A percentile compares a stretch with the other conserved stretches of the same genome.
These are phyloP conservation scores for Staphylotrichum longicolle DNA, from an alignment of 495 filamentous ascomycete species.

Conservation along the genomic window DNA sequence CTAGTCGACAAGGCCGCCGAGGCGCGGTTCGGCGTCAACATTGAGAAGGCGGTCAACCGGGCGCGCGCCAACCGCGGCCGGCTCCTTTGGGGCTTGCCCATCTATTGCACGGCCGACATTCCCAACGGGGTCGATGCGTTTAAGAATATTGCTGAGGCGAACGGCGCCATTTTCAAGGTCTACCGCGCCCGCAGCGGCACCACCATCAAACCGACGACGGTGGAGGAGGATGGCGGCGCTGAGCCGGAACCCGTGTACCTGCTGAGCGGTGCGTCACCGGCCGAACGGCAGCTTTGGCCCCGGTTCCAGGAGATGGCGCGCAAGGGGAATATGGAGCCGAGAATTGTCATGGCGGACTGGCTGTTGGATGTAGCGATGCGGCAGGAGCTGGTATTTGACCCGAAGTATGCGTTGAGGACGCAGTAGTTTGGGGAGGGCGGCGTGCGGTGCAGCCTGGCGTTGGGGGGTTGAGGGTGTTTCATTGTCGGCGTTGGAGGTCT, in stretches of 20 bases:
- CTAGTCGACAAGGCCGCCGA: constrained; percentile 71
- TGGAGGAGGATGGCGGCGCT: constrained; percentile 56
- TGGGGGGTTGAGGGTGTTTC: neutral
- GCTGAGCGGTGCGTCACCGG: constrained; percentile 59
- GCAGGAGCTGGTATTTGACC: constrained; percentile 66
- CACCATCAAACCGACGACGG: constrained; percentile 54
- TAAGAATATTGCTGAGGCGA: constrained; percentile 77
- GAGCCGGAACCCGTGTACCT: constrained; percentile 71
- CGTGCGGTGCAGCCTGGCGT: neutral
- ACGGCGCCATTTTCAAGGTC: constrained; percentile 78
- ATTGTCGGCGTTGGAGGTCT: neutral
- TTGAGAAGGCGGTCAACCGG: constrained; percentile 61
- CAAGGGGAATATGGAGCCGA: constrained; percentile 66
- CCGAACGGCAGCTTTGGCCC: constrained; percentile 74
- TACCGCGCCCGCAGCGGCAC: constrained; percentile 70
- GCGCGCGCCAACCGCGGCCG: constrained; percentile 73
- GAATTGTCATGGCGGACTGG: constrained; percentile 84
- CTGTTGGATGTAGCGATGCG: constrained; percentile 83
- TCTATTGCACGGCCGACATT: constrained; percentile 78
- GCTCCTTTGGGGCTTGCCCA: constrained; percentile 66
- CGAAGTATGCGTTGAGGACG: constrained; percentile 51
- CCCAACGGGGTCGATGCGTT: constrained; percentile 79
- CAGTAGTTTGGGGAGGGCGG: neutral
- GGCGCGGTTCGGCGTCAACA: constrained; percentile 61
- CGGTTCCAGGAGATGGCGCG: constrained; percentile 74